Base-by-base conservation (phyloP, 257 asterid species). In the Dorcoceras hygrometricum region DNA sequence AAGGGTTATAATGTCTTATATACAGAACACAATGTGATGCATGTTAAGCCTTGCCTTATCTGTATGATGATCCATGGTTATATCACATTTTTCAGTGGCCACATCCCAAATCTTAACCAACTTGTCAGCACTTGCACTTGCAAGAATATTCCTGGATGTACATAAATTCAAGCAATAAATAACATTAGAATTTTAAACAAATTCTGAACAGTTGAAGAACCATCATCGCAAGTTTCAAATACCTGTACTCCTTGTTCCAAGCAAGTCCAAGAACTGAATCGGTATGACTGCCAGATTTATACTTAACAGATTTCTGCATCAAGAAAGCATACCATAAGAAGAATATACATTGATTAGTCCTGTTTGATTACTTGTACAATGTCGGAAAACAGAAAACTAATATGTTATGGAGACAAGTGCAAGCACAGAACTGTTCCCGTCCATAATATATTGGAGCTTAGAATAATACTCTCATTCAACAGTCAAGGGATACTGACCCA, bases 161-260 rank as follows among this genome's bases (percentile, higher is more conserved):
- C 39, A 43, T 67, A 68, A 31, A 62, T 32, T 12, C 53, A 61
- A 67, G 48, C n/a, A 34, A 63, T 10, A 43, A 23, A 53, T 9
- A 57, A 62, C 5, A 19, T 24, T 54, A 72, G 32, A 53, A 5
- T 72, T 20, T 6, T 69, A 56, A 26, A 59, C 56, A 5, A 11
- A 27, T 1, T 23, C 53, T 12, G 46, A 67, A 56, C 59, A 28
- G 64, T 6, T 39, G 29, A 59, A 28, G 62, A 63, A 22, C 14
- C 14, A 66, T n/a, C 26, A 26, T 28, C 54, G 64, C 51, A 63
- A 56, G 57, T 26, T 57, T 56, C 59, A 32, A 51, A 25, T 59
- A 93, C 97, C 89, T 87, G 82, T 80, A 88, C 67, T 88, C 95
- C 77, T 85, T 88, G 77, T 94, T 94, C 99, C 96, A 94, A 79